Conservation (phyloP, 2,329 filamentous ascomycete species). For the Penicillium brevicompactum region DNA sequence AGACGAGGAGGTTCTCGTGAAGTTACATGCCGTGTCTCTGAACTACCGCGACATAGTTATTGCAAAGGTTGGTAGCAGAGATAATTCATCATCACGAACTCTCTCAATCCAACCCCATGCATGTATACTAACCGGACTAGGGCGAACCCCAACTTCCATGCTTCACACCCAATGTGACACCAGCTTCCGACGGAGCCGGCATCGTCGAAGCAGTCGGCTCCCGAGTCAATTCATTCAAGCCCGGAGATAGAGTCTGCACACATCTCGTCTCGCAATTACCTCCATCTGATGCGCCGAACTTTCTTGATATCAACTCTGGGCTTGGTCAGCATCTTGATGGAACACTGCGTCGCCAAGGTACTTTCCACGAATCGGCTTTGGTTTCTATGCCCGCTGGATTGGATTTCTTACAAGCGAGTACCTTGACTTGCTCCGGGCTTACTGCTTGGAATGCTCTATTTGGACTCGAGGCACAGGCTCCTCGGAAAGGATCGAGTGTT, state of each 20-base stretch:
- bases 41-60: constrained; percentile 48
- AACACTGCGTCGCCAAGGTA: constrained; percentile 50
- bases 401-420: constrained; percentile 50
- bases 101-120: too few species aligned
- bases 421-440: constrained; percentile 50
- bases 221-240: constrained; percentile 53
- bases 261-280: constrained; percentile 53
- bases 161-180: constrained; percentile 43
- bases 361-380: constrained; percentile 52
- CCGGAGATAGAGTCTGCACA: constrained; percentile 55
- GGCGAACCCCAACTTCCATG: constrained; percentile 21
- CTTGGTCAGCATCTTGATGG: constrained; percentile 53
- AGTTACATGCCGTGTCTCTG: constrained; percentile 47
- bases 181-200: constrained; percentile 45
- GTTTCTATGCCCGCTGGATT: constrained; percentile 51
- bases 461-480: constrained; percentile 45
- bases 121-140: constrained; percentile 51
- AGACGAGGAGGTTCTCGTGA: constrained; percentile 68
- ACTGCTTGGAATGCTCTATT: constrained; percentile 59
- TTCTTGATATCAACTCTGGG: constrained; percentile 39
- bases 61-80: constrained; percentile 18
- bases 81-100: too few species aligned
- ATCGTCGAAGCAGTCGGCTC: constrained; percentile 49
- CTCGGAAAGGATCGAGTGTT: constrained; percentile 42
- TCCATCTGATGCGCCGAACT: constrained; percentile 45